Conservation (phyloP, 1,284 basidiomycete species). For the Naganishia liquefaciens region DNA sequence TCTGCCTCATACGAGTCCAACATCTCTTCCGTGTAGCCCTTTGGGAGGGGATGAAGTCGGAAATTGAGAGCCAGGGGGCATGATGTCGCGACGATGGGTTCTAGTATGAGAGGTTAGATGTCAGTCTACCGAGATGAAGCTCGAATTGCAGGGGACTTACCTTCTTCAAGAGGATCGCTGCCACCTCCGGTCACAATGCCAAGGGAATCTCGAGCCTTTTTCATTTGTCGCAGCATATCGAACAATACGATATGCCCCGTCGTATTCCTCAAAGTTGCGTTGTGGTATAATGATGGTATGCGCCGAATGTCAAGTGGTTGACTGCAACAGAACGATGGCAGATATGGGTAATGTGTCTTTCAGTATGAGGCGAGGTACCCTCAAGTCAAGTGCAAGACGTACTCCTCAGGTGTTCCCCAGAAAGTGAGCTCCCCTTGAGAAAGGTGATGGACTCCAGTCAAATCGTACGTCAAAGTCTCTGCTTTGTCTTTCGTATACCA, state of each 20-base stretch:
- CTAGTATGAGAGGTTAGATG: not conserved
- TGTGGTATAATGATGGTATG: constrained; percentile 63
- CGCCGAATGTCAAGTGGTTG: constrained; percentile 32
- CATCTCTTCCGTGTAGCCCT: constrained; percentile 35
- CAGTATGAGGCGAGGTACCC: constrained; percentile 8
- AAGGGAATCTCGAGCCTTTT: constrained; percentile 60
- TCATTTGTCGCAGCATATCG: constrained; percentile 58
- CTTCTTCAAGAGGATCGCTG: constrained; percentile 5
- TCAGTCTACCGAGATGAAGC: not conserved
- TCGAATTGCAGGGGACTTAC: constrained; percentile 11
- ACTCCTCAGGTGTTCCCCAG: constrained; percentile 69
- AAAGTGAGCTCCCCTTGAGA: constrained; percentile 76
- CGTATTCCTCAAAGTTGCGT: constrained; percentile 58
- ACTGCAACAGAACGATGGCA: constrained; percentile 57
- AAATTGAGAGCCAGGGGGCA: constrained; percentile 50
- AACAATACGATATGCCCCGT: constrained; percentile 66
- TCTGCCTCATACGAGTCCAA: constrained; percentile 47
- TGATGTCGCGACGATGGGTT: constrained; percentile 24
- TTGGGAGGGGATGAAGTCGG: constrained; percentile 46
- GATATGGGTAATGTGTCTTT: constrained; percentile 61
- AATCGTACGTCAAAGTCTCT: constrained; percentile 44
- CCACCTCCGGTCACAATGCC: constrained; percentile 58
- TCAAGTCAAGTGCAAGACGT: constrained; percentile 37
- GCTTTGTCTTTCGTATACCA: constrained; percentile 27
- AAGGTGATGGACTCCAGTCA: constrained; percentile 69